Percentiles rank a stretch among this genome's conserved stretches.
Evolutionary conservation across 2,329 filamentous ascomycete species (phyloP).

Genomic region (Fusarium abutilonis): DNA sequence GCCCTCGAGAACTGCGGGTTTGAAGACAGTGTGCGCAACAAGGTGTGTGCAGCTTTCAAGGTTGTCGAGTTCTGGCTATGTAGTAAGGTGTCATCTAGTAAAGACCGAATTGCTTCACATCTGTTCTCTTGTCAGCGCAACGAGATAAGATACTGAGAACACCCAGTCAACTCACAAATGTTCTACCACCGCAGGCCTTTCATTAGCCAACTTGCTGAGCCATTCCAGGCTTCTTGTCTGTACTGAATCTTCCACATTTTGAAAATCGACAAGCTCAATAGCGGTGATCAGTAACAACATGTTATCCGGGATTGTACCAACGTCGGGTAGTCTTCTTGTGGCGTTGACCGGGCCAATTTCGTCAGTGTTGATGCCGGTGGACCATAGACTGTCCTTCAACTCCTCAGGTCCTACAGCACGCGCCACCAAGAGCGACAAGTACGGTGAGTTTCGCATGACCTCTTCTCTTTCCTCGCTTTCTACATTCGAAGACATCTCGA

Average conservation of each 20-base stretch:
- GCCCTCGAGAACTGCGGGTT: constrained; percentile 61
- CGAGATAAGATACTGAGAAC: too few species aligned
- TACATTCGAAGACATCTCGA: constrained; percentile 52
- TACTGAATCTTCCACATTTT: constrained; percentile 69
- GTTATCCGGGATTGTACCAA: constrained; percentile 65
- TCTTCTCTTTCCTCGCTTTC: constrained; percentile 21
- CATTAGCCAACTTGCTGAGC: constrained; percentile 66
- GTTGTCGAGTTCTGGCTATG: constrained; percentile 70
- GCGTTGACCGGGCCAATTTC: constrained; percentile 44
- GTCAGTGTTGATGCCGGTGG: constrained; percentile 62
- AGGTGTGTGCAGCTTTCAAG: constrained; percentile 67
- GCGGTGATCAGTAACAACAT: constrained; percentile 71
- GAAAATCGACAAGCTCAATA: constrained; percentile 73
- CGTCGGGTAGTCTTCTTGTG: constrained; percentile 43
- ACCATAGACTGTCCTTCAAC: constrained; percentile 70
- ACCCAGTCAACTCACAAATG: constrained; percentile 61
- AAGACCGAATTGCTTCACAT: constrained; percentile 64
- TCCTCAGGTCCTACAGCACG: constrained; percentile 67
- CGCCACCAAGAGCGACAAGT: constrained; percentile 68
- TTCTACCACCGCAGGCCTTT: constrained; percentile 65
- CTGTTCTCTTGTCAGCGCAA: constrained; percentile 47
- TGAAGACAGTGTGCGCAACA: constrained; percentile 68
- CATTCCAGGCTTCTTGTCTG: constrained; percentile 68
- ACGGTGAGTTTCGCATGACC: constrained; percentile 59
- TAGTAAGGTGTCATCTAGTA: constrained; percentile 70